phyloP scores from a whole-genome alignment of 495 filamentous ascomycete genomes.

The Penicillium tannophilum region DNA sequence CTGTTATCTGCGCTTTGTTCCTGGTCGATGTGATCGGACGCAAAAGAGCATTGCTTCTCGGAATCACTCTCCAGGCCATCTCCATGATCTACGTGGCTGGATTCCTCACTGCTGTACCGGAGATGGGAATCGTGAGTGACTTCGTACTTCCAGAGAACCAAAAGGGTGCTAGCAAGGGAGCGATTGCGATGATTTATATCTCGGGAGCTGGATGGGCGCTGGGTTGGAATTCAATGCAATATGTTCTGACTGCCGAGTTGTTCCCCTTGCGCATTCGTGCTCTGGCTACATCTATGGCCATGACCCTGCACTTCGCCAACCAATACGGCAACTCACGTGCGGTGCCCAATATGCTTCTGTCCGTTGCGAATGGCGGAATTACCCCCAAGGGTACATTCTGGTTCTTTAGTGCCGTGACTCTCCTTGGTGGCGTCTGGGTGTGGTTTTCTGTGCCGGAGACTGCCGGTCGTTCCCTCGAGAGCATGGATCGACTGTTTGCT shows the following conservation, averaged over 20 bases:
- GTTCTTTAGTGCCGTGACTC: constrained; percentile 65
- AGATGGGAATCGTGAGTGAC: constrained; percentile 39
- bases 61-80: constrained; percentile 63
- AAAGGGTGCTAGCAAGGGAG: constrained; percentile 49
- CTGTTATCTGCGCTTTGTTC: constrained; percentile 67
- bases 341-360: constrained; percentile 55
- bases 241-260: constrained; percentile 73
- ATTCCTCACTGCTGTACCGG: constrained; percentile 60
- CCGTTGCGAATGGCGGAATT: constrained; percentile 50
- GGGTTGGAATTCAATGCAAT: constrained; percentile 77
- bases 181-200: constrained; percentile 68
- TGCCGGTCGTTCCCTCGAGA: constrained; percentile 44
- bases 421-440: constrained; percentile 60
- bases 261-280: constrained; percentile 63
- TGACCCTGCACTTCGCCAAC: constrained; percentile 68
- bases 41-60: constrained; percentile 65
- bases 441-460: constrained; percentile 53
- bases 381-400: constrained; percentile 63
- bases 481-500: constrained; percentile 69
- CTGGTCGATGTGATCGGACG: constrained; percentile 75
- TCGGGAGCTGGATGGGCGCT: constrained; percentile 70
- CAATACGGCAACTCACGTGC: constrained; percentile 68
- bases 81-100: constrained; percentile 69
- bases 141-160: constrained; percentile 34
- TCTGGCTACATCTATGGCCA: constrained; percentile 42